Conservation (phyloP, 2,329 filamentous ascomycete species). For the Ascochyta pisi region DNA sequence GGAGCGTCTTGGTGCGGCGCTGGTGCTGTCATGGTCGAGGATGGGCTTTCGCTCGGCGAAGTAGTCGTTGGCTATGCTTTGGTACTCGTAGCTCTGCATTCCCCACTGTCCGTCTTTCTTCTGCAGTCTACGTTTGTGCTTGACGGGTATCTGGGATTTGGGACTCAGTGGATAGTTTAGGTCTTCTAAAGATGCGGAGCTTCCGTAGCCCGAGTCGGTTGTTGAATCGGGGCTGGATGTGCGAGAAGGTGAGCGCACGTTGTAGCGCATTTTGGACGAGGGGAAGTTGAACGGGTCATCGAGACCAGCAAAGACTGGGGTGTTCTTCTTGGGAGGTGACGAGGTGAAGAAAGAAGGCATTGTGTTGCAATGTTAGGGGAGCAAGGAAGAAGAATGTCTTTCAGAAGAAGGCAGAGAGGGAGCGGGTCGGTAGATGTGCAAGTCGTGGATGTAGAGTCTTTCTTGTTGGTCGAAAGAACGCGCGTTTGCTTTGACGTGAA, state of each 20-base stretch:
- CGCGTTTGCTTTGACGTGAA: conserved; percentile 4
- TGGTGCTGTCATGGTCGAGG: background rate
- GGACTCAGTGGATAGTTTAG: conserved; percentile 11
- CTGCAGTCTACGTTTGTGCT: background rate
- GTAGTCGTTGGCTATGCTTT: conserved; percentile 13
- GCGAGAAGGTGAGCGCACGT: background rate
- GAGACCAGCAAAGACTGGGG: conserved; percentile 11
- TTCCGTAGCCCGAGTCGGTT: conserved; percentile 25
- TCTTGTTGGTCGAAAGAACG: background rate
- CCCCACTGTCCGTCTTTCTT: conserved; percentile 6
- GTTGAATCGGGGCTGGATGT: conserved; percentile 3
- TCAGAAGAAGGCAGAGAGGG: background rate
- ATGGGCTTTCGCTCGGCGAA: background rate
- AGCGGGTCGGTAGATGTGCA: background rate
- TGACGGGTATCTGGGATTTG: background rate
- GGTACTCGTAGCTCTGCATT: conserved; percentile 4
- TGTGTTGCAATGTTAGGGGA: background rate
- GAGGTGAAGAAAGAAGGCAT: conserved; percentile 12
- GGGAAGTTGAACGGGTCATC: conserved; percentile 18
- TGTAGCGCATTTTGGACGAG: conserved; percentile 4
- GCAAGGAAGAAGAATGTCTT: background rate
- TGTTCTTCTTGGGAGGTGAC: background rate
- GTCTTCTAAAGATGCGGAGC: conserved; percentile 11
- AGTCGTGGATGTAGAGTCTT: background rate
- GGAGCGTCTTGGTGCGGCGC: background rate